Base-by-base conservation (phyloP, 768 basidiomycete genomes). In the Rubroboletus satanas region DNA sequence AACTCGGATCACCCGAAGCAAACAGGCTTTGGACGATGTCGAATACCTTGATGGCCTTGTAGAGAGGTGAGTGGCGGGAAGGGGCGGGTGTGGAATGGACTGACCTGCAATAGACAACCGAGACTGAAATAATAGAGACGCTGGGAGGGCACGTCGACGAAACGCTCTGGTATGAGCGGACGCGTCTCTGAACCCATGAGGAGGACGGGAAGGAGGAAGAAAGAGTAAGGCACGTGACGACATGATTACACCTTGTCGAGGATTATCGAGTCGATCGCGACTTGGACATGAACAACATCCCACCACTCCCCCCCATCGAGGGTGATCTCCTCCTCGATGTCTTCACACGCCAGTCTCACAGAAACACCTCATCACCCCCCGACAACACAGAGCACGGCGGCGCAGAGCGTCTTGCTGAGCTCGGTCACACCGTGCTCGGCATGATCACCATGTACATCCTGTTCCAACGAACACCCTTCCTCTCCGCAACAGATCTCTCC, bases 121-220 rank as follows among this genome's bases (percentile, higher is more conserved):
- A 93, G 71, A 56, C 90, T 88, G 42, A 91, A 75, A 58, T 81
- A 80, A 63, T 94, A 91, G 7, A 90, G 79, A 47, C 93, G 79
- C 67, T 93, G 90, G 15, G 90, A 85, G 21, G 90, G 88, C 5
- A 84, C 75, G 64, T 90, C 88, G 31, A 93, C 60, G 65, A 83
- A 84, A 52, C 77, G 79, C 69, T 90, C 87, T 31, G 91, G 82
- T 48, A 96, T 84, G 36, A 88, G 74, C 39, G 91, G 78, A 45
- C 61, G 66, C 51, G 63, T 51, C 46, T 35, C 33, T 35, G 46
- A 33, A 33, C 32, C 46, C 62, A 63, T 64, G 61, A 41, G 35
- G 39, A 28, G 23, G n/a, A n/a, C n/a, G n/a, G n/a, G n/a, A n/a
- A n/a, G n/a, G 35, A 18, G 32, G 32, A 32, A 48, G 33, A 50